A percentile compares a stretch with the other conserved stretches of the same genome.
phyloP scores from a whole-genome alignment of 495 filamentous ascomycete genomes.

The Trichoderma orchidacearum region DNA sequence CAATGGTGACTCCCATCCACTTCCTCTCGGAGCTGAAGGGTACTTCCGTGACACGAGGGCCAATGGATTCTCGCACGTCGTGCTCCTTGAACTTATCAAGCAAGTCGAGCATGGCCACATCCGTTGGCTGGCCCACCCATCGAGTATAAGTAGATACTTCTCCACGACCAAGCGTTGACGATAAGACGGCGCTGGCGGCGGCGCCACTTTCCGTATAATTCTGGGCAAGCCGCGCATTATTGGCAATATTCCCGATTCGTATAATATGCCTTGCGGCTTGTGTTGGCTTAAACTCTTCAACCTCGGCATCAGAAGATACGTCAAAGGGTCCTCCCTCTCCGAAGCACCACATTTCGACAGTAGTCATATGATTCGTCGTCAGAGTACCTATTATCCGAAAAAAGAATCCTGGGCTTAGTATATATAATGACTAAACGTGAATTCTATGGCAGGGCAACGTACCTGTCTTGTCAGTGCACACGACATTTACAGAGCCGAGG shows the following conservation, averaged over 20 bases:
- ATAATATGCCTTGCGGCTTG: slow-evolving; percentile 65
- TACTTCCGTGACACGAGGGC: slow-evolving; percentile 63
- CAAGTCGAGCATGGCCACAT: slow-evolving; percentile 88
- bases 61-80: slow-evolving; percentile 75
- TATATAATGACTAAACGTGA: neutral
- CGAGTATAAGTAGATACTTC: slow-evolving; percentile 56
- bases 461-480: slow-evolving; percentile 96
- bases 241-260: slow-evolving; percentile 87
- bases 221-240: slow-evolving; percentile 71
- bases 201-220: slow-evolving; percentile 43
- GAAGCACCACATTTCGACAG: slow-evolving; percentile 92
- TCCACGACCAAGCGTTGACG: slow-evolving; percentile 53
- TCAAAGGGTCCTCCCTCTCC: slow-evolving; percentile 57
- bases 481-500: slow-evolving; percentile 93
- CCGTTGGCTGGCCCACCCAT: slow-evolving; percentile 95
- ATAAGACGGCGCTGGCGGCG: slow-evolving; percentile 61
- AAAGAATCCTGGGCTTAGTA: too few relatives aligned
- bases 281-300: slow-evolving; percentile 45
- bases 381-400: slow-evolving; percentile 49
- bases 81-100: slow-evolving; percentile 81
- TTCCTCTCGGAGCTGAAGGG: slow-evolving; percentile 96
- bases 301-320: slow-evolving; percentile 55
- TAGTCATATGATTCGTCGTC: slow-evolving; percentile 97
- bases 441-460: slow-evolving; percentile 2
- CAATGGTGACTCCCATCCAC: slow-evolving; percentile 95